A percentile compares a stretch with the other conserved stretches of the same genome.
These are phyloP conservation scores for Trichophyton schoenleinii DNA, from an alignment of 2,329 filamentous ascomycete genomes.

Conservation along the genomic window DNA sequence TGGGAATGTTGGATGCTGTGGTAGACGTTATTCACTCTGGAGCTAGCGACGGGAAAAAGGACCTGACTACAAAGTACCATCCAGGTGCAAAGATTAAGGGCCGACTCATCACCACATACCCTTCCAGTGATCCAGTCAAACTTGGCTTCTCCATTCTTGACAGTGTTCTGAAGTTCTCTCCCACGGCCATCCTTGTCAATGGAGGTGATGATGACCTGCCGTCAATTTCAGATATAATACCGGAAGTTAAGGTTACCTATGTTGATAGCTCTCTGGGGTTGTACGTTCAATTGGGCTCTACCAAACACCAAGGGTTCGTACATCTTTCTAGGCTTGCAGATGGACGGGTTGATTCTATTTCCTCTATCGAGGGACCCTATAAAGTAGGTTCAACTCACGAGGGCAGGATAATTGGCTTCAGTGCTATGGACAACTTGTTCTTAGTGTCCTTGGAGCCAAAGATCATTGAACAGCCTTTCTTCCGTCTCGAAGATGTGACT, in stretches of 20 bases:
- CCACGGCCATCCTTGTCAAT: slow-evolving; percentile 18
- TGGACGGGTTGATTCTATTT: slow-evolving; percentile 72
- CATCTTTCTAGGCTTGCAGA: slow-evolving; percentile 91
- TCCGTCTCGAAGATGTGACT: slow-evolving; percentile 81
- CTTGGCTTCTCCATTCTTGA: slow-evolving; percentile 77
- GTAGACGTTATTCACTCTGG: slow-evolving; percentile 86
- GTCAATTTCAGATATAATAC: slow-evolving; percentile 54
- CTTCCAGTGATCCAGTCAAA: slow-evolving; percentile 64
- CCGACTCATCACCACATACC: slow-evolving; percentile 78
- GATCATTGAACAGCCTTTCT: slow-evolving; percentile 73
- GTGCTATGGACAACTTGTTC: slow-evolving; percentile 72
- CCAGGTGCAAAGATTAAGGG: slow-evolving; percentile 73
- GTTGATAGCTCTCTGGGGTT: slow-evolving; percentile 72
- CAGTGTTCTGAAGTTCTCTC: slow-evolving; percentile 58
- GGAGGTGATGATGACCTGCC: slow-evolving; percentile 36
- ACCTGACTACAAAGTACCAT: slow-evolving; percentile 68
- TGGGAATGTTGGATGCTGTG: slow-evolving; percentile 82
- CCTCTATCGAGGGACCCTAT: slow-evolving; percentile 63
- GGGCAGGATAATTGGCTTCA: slow-evolving; percentile 76
- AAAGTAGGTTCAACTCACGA: slow-evolving; percentile 66
- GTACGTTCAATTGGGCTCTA: slow-evolving; percentile 59
- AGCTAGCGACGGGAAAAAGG: slow-evolving; percentile 52
- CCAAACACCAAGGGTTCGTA: slow-evolving; percentile 63
- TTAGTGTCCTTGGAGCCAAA: slow-evolving; percentile 72
- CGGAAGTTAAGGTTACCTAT: slow-evolving; percentile 64